Percentiles rank a stretch among this genome's conserved stretches.
Conservation (phyloP, 75 land plant genomes). For the Cunninghamia lanceolata region DNA sequence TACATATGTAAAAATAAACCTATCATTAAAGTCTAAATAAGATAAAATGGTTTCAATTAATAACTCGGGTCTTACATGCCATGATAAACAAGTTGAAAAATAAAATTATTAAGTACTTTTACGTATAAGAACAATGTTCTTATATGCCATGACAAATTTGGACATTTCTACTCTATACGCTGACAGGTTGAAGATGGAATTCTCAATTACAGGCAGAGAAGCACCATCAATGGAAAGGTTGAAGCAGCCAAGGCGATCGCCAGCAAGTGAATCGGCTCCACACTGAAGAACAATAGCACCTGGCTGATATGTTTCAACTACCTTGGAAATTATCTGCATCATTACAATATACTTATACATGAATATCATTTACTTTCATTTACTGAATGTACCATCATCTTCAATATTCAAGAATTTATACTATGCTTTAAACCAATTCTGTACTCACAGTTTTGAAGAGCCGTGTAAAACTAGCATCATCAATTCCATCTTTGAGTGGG, state of each 20-base stretch:
- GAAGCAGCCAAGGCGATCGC: slow-evolving; percentile 99
- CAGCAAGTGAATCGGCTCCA: slow-evolving; percentile 99
- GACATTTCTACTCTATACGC: background rate
- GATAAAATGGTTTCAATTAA: too few species aligned
- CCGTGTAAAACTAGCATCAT: slow-evolving; percentile 83
- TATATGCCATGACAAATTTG: background rate
- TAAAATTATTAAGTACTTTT: background rate
- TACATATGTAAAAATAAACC: background rate
- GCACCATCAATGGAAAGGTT: slow-evolving; percentile 98
- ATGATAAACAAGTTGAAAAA: background rate
- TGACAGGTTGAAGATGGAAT: slow-evolving; percentile 8
- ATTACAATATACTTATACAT: background rate
- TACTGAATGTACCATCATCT: background rate
- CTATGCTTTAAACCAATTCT: background rate
- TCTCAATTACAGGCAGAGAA: slow-evolving; percentile 24
- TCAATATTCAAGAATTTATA: slow-evolving; percentile 1
- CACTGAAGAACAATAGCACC: slow-evolving; percentile 98
- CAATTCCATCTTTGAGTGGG: slow-evolving; percentile 97
- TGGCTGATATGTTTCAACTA: slow-evolving; percentile 86
- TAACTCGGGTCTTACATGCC: too few species aligned
- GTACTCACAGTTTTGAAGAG: slow-evolving; percentile 79
- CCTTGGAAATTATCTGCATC: slow-evolving; percentile 83
- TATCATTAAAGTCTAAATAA: background rate
- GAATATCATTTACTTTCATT: background rate
- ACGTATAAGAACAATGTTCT: background rate